Conservation (phyloP, 768 basidiomycete species). For the Leccinum rimulosum region DNA sequence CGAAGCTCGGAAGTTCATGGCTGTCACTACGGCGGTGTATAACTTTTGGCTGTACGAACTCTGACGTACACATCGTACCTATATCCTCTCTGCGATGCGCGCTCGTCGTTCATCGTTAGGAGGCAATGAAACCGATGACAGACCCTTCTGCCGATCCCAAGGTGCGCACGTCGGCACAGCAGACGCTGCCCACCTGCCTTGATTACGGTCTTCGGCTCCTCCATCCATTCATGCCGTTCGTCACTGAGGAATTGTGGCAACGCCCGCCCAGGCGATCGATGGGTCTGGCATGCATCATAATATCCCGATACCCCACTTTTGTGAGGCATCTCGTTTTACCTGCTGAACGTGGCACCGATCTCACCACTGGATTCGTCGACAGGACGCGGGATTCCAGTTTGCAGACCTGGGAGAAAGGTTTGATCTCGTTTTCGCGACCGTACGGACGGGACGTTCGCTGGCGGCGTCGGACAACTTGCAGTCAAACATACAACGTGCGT, state of each 20-base stretch:
- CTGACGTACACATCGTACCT: slow-evolving; percentile 96
- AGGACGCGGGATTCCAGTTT: slow-evolving; percentile 36
- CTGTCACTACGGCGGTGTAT: slow-evolving; percentile 80
- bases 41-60: slow-evolving; percentile 98
- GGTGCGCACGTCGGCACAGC: slow-evolving; percentile 79
- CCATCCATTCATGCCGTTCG: slow-evolving; percentile 89
- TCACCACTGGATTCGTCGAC: not conserved
- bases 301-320: slow-evolving; percentile 75
- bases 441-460: no score
- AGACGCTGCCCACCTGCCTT: slow-evolving; percentile 92
- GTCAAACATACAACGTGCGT: no score
- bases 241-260: slow-evolving; percentile 66
- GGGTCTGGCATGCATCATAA: slow-evolving; percentile 85
- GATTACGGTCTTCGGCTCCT: slow-evolving; percentile 86
- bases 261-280: slow-evolving; percentile 82
- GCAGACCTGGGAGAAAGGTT: no score
- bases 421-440: no score
- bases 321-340: slow-evolving; percentile 46
- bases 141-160: slow-evolving; percentile 53
- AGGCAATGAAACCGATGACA: slow-evolving; percentile 99
- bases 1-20: slow-evolving; percentile 90
- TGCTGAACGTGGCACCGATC: not conserved
- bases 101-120: slow-evolving; percentile 37
- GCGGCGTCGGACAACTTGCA: no score
- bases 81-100: not conserved